phyloP scores from a whole-genome alignment of 2,329 filamentous ascomycete genomes.

The Venturia carpophila region DNA sequence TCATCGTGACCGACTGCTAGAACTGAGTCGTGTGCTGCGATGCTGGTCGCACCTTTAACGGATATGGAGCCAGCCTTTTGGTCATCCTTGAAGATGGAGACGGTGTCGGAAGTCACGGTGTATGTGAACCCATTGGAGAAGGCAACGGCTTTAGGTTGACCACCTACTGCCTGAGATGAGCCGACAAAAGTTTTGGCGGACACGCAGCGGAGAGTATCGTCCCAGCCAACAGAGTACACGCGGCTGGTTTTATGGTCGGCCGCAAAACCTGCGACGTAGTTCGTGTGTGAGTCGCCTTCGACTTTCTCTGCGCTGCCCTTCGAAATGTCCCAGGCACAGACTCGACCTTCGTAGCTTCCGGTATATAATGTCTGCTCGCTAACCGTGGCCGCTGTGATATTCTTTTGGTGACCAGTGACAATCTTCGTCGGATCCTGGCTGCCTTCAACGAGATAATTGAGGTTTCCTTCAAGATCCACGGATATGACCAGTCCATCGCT shows the following conservation, averaged over 20 bases:
- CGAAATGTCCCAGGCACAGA: constrained; percentile 74
- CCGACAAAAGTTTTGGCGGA: constrained; percentile 73
- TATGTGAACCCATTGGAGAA: constrained; percentile 42
- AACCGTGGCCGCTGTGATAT: constrained; percentile 67
- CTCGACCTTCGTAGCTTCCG: constrained; percentile 83
- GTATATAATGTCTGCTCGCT: constrained; percentile 66
- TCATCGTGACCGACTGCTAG: constrained; percentile 72
- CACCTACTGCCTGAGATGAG: constrained; percentile 56
- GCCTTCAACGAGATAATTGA: constrained; percentile 78
- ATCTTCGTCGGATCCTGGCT: constrained; percentile 60
- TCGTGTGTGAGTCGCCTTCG: constrained; percentile 75
- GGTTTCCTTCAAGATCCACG: constrained; percentile 76
- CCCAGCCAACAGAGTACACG: constrained; percentile 87
- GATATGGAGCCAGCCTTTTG: constrained; percentile 53
- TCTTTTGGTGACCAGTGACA: constrained; percentile 84
- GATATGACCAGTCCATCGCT: constrained; percentile 85
- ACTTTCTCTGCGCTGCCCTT: constrained; percentile 61
- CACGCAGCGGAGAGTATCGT: constrained; percentile 76
- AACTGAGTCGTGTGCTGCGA: constrained; percentile 58
- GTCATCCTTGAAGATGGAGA: constrained; percentile 51
- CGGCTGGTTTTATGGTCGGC: constrained; percentile 37
- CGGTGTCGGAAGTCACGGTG: constrained; percentile 46
- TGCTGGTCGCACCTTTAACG: constrained; percentile 55
- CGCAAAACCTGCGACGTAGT: constrained; percentile 73
- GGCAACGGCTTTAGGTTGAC: constrained; percentile 71